phyloP scores from a whole-genome alignment of 345 rosid species.

The Melaleuca quinquenervia region DNA sequence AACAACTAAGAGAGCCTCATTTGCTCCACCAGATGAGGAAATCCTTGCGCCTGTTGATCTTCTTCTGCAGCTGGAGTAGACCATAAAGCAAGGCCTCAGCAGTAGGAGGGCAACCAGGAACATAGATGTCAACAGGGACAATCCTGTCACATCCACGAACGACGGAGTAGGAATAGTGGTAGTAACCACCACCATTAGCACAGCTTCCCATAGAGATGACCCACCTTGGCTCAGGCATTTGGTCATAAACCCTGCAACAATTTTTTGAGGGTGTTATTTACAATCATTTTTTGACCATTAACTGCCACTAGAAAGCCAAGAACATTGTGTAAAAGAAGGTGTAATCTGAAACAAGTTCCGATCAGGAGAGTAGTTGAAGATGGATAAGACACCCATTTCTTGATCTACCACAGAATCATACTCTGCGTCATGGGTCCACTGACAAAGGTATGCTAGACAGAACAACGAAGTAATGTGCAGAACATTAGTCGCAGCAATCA shows the following conservation, averaged over 20 bases:
- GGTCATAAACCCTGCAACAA: slow-evolving; percentile 85
- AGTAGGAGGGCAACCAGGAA: slow-evolving; percentile 97
- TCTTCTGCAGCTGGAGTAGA: slow-evolving; percentile 90
- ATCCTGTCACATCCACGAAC: slow-evolving; percentile 97
- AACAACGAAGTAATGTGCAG: not conserved
- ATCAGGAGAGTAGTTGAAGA: not conserved
- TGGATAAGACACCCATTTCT: not conserved
- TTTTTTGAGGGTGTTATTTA: not conserved
- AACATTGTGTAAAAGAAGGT: not conserved
- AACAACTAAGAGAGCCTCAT: slow-evolving; percentile 18
- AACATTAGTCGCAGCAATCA: not conserved
- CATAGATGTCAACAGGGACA: slow-evolving; percentile 92
- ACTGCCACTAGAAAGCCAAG: not conserved
- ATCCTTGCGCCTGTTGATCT: slow-evolving; percentile 97
- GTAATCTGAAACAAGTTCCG: not conserved
- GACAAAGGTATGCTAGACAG: not conserved
- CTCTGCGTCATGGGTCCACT: not conserved
- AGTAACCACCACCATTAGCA: slow-evolving; percentile 98
- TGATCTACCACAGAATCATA: not conserved
- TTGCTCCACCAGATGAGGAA: slow-evolving; percentile 93
- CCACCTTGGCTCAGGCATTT: slow-evolving; percentile 99
- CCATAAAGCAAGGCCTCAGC: slow-evolving; percentile 97
- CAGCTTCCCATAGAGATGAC: slow-evolving; percentile 99
- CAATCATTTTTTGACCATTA: not conserved
- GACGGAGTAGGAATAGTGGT: slow-evolving; percentile 94